Base-by-base conservation (phyloP, 23 red algal genomes). In the Agarophyton chilense region DNA sequence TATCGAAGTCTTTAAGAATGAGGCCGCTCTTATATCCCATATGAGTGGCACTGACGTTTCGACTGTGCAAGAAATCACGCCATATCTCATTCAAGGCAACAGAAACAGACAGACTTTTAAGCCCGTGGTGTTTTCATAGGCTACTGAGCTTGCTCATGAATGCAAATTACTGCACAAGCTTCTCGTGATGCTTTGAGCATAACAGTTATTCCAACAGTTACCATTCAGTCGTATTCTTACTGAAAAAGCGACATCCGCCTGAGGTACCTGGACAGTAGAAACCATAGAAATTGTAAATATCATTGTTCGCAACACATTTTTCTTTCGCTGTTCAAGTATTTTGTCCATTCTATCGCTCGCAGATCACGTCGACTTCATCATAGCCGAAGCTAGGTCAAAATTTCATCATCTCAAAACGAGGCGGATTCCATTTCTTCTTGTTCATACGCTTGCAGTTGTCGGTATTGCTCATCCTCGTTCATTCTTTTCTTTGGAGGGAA, bases 91-190 rank as follows among this genome's bases (percentile, higher is more conserved):
- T 43, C 72, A 55, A 47, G 55, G 58, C 9, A 52, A 79, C 21
- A 67, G 88, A 28, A 91, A 71, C 46, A 75, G 88, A 13, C 75
- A 82, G 34, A 82, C 62, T 22, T 91, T 91, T 64, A 63, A 75
- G 56, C 88, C 88, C 2, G 76, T 91, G 9, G 52, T 91, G 44
- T 91, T 91, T 68, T 60, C 88, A 31, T 91, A 82, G 56, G 42
- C 25, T 10, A 10, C 19, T 39, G 11, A 25, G 1, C 54, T 25
- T n/a, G 57, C 44, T 3, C 60, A 36, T 33, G 31, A 29, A 2
- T 36, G 32, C 60, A 0, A 14, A 25, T 12, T 65, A 18, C 10
- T 35, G 60, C 14, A 35, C 1, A 35, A 65, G 60, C 60, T 36
- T 65, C 25, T 65, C 32, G 60, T 33, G 60, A 35, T 35, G 31